Evolutionary conservation across 2,329 filamentous ascomycete genomes (phyloP), one percentile per base, ranked within the genome.

Genomic region (Neofusicoccum umdonicola): DNA sequence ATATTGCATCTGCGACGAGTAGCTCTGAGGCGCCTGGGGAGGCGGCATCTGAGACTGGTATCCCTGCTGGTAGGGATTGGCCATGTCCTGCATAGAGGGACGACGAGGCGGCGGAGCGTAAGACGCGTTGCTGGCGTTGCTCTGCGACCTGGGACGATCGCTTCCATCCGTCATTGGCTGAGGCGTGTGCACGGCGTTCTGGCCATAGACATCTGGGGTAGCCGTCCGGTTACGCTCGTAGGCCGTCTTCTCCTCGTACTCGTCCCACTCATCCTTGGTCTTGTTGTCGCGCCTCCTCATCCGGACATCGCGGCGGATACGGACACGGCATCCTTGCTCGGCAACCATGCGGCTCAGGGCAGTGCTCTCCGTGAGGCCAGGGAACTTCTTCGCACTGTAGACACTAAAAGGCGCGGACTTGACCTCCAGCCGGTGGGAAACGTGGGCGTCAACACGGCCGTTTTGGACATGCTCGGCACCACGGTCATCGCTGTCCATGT

Each of bases 301-400:
- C 65, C 93, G 88, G 6, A 96, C 92, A 79, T 98, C 95, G 68
- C 95, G 91, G 64, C 95, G 88, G 72, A 99, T 99, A 51, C 95
- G 90, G 34, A 99, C 95, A 69, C 94, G 92, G 77, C 95, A 98
- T 65, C 95, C 95, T 79, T 99, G 95, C 77, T 99, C 94, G 17
- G 94, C 93, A 48, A 99, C 93, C 41, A 92, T 90, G 67, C 93
- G 90, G 79, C 93, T 97, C 57, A 98, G 83, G 12, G 86, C 82
- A 0, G 95, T 99, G 80, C 93, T 97, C 77, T 95, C 92, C 50
- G 91, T 90, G 66, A 98, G 82, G 17, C 94, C 95, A 15, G 95
- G 95, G 80, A 99, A 99, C 81, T 97, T 98, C 88, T 98, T 99
- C 60, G 95, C 95, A 71, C 93, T 97, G 81, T 86, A 98, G 47